Conservation (phyloP, 2,329 filamentous ascomycete species). For the Chalara sp. region DNA sequence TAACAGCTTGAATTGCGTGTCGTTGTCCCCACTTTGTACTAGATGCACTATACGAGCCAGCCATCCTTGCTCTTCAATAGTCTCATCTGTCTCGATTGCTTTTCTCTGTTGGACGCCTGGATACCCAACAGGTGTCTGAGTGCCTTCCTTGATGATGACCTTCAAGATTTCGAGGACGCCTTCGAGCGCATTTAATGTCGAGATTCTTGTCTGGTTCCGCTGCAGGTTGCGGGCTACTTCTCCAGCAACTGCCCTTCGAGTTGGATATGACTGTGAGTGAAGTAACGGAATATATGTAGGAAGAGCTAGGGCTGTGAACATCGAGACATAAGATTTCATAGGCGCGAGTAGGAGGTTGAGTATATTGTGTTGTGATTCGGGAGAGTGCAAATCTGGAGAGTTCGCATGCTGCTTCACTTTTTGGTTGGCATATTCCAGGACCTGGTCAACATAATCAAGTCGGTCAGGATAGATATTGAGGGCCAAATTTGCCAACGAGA, state of each 20-base stretch:
- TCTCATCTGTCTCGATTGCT: conserved; percentile 86
- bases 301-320: conserved; percentile 92
- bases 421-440: conserved; percentile 78
- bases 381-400: conserved; percentile 89
- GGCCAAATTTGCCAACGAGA: conserved; percentile 89
- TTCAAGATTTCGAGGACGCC: conserved; percentile 83
- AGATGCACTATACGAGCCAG: conserved; percentile 87
- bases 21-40: conserved; percentile 76
- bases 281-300: conserved; percentile 88
- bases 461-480: conserved; percentile 92
- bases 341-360: conserved; percentile 86
- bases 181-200: conserved; percentile 72
- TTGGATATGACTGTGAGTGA: conserved; percentile 88
- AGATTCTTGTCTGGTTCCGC: conserved; percentile 72
- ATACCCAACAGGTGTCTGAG: conserved; percentile 77
- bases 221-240: conserved; percentile 81
- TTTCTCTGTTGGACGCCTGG: conserved; percentile 73
- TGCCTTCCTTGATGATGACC: conserved; percentile 89
- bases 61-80: conserved; percentile 96
- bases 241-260: conserved; percentile 81
- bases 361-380: conserved; percentile 79
- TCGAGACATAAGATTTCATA: conserved; percentile 80
- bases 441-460: conserved; percentile 91
- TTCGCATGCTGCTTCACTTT: conserved; percentile 88
- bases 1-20: conserved; percentile 88